Conservation (phyloP, 2,329 filamentous ascomycete genomes). For the Curvularia lunata region DNA sequence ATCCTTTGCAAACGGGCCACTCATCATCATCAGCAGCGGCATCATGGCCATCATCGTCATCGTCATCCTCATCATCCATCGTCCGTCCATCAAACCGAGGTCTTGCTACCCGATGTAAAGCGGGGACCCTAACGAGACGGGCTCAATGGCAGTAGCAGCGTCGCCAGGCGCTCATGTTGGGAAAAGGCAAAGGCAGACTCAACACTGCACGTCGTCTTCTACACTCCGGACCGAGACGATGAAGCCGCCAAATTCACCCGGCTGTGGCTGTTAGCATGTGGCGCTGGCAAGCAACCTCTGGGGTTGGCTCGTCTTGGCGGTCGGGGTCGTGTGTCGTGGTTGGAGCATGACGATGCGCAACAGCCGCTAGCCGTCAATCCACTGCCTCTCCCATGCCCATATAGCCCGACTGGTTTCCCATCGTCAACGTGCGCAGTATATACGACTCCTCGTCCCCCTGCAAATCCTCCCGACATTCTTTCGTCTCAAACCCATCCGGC, state of each 20-base stretch:
- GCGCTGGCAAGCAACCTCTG: constrained; percentile 11
- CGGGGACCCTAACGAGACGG: too few species aligned
- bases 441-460: constrained; percentile 24
- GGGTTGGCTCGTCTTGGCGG: constrained; percentile 24
- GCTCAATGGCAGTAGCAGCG: too few species aligned
- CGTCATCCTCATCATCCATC: neutral
- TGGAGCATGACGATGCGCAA: constrained; percentile 23
- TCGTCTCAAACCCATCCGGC: neutral
- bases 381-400: constrained; percentile 22
- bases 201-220: neutral
- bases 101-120: neutral
- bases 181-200: neutral
- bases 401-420: constrained; percentile 19
- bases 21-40: neutral
- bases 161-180: neutral
- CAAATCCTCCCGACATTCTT: constrained; percentile 15
- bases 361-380: constrained; percentile 26
- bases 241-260: neutral
- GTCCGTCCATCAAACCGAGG: neutral
- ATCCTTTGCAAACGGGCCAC: constrained; percentile 3
- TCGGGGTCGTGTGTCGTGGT: constrained; percentile 21
- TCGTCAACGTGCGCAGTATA: constrained; percentile 5
- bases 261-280: constrained; percentile 18
- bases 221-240: neutral
- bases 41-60: constrained; percentile 1